phyloP scores from a whole-genome alignment of 805 yeast species.

The Yamadazyma takamatsuzukensis region DNA sequence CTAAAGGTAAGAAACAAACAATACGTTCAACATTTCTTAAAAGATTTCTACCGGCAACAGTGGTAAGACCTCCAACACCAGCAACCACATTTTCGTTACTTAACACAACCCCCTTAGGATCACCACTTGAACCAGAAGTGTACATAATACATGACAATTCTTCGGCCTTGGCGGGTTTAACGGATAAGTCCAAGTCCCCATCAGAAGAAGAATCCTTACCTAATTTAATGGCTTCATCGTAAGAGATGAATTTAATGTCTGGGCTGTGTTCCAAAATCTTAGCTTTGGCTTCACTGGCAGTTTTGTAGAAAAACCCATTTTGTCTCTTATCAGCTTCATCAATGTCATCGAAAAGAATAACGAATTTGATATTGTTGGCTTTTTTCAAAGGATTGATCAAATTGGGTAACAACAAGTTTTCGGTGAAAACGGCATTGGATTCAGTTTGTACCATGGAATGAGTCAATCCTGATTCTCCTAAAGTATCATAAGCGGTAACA shows the following conservation, averaged over 20 bases:
- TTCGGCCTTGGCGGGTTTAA: slow-evolving; percentile 44
- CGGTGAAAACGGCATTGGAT: slow-evolving; percentile 77
- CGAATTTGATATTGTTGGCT: slow-evolving; percentile 57
- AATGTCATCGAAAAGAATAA: slow-evolving; percentile 67
- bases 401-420: slow-evolving; percentile 64
- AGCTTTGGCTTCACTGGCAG: slow-evolving; percentile 56
- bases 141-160: slow-evolving; percentile 78
- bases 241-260: slow-evolving; percentile 63
- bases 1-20: slow-evolving; percentile 88
- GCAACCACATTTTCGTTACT: slow-evolving; percentile 68
- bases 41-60: slow-evolving; percentile 50
- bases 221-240: slow-evolving; percentile 58
- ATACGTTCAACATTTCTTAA: slow-evolving; percentile 63
- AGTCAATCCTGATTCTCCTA: slow-evolving; percentile 84
- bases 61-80: slow-evolving; percentile 80
- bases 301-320: slow-evolving; percentile 54
- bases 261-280: slow-evolving; percentile 68
- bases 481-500: slow-evolving; percentile 94
- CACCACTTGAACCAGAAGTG: slow-evolving; percentile 84
- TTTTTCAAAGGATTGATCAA: slow-evolving; percentile 69
- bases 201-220: slow-evolving; percentile 47
- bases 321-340: slow-evolving; percentile 61
- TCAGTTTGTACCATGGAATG: slow-evolving; percentile 84
- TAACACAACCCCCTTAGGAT: slow-evolving; percentile 79
- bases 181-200: slow-evolving; percentile 11